A percentile compares a stretch with the other conserved stretches of the same genome.
Evolutionary conservation across 129 eudicot species (phyloP).

Genomic region (Cynara cardunculus): DNA sequence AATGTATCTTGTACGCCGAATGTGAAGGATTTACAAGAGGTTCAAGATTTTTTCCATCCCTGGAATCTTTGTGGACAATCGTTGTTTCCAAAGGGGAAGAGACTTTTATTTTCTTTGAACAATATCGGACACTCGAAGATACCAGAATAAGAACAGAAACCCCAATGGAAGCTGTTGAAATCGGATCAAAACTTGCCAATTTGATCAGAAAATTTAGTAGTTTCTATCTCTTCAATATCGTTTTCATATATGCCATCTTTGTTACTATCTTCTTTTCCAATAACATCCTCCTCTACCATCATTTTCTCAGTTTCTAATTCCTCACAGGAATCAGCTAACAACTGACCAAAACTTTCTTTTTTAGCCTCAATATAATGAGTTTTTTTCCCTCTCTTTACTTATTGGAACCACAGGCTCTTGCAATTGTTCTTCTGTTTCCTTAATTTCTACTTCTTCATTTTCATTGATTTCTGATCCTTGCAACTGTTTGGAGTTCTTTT

Average conservation of each 20-base stretch:
- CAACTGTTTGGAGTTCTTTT: not conserved
- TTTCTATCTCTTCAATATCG: not conserved
- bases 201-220: not conserved
- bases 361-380: not conserved
- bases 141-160: constrained; percentile 14
- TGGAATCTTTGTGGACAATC: not conserved
- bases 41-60: not conserved
- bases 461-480: constrained; percentile 6
- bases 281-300: constrained; percentile 11
- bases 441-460: not conserved
- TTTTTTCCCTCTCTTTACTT: not conserved
- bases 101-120: constrained; percentile 11
- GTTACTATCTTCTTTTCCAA: not conserved
- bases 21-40: constrained; percentile 20
- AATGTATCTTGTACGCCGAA: not conserved
- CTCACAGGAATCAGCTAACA: too few relatives aligned
- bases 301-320: not conserved
- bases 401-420: not conserved
- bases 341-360: not conserved
- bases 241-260: not conserved
- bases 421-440: not conserved
- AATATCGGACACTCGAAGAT: constrained; percentile 25
- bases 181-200: not conserved
- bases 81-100: not conserved
- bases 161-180: constrained; percentile 5